Percentiles rank a stretch among this genome's conserved stretches.
phyloP scores from a whole-genome alignment of 179 eudicot species.

The Beta macrorhiza region DNA sequence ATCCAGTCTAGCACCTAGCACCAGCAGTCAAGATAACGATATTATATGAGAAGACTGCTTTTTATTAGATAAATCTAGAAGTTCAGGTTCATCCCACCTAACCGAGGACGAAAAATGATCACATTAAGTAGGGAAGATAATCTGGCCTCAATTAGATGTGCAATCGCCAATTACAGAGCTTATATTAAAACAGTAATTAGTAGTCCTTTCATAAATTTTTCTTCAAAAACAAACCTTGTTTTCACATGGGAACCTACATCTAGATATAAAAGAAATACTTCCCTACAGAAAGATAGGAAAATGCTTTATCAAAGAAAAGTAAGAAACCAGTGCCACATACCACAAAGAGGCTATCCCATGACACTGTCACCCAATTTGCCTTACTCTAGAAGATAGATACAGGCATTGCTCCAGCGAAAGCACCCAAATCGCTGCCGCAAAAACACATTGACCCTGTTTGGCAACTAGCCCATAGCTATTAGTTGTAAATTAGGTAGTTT shows the following conservation, averaged over 20 bases:
- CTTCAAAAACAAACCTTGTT: background rate
- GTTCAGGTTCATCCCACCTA: background rate
- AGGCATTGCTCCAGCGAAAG: background rate
- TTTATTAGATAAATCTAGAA: background rate
- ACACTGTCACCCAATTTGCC: background rate
- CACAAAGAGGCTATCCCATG: background rate
- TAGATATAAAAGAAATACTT: background rate
- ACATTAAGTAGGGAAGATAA: background rate
- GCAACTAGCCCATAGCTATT: no score
- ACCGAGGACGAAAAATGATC: background rate
- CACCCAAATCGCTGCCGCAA: background rate
- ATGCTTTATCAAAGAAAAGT: background rate
- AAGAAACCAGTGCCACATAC: background rate
- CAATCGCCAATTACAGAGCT: background rate
- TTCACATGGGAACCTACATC: background rate
- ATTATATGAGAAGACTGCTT: background rate
- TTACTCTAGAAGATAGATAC: background rate
- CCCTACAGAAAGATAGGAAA: background rate
- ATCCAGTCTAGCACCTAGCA: conserved; percentile 90
- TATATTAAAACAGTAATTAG: background rate
- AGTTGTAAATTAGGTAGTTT: no score
- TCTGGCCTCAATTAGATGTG: background rate
- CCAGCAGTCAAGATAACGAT: conserved; percentile 14
- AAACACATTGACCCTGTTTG: background rate
- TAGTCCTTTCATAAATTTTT: background rate